These are phyloP conservation scores for Penicillium parvum DNA, from an alignment of 495 filamentous ascomycete species.

Conservation along the genomic window DNA sequence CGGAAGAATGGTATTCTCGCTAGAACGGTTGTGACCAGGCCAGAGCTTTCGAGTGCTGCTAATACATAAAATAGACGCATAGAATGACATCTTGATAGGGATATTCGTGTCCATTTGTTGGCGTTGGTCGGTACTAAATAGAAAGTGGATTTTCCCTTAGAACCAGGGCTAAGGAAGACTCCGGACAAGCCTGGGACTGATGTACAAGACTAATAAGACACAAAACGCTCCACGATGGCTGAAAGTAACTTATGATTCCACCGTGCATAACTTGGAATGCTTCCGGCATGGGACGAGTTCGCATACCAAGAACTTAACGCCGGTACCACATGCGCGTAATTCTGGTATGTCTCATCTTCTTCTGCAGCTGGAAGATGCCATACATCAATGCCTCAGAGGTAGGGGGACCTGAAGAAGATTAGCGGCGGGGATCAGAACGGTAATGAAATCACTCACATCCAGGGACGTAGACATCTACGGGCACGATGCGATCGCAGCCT, in stretches of 20 bases:
- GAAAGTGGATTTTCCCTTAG: background rate
- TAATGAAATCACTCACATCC: constrained; percentile 55
- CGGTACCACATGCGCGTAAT: constrained; percentile 53
- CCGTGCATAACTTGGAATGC: constrained; percentile 15
- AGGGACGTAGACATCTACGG: constrained; percentile 95
- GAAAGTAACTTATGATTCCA: constrained; percentile 17
- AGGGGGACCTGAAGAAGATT: constrained; percentile 54
- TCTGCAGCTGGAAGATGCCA: constrained; percentile 87
- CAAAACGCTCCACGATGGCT: constrained; percentile 20
- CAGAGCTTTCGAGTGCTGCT: too few relatives aligned
- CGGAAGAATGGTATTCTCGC: too few relatives aligned
- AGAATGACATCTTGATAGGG: too few relatives aligned
- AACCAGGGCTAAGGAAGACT: constrained; percentile 3
- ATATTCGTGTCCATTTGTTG: too few relatives aligned
- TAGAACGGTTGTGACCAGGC: too few relatives aligned
- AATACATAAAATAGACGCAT: too few relatives aligned
- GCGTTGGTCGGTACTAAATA: too few relatives aligned
- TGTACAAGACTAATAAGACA: constrained; percentile 25
- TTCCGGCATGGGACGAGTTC: constrained; percentile 11
- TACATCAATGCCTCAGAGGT: constrained; percentile 93
- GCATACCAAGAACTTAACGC: constrained; percentile 22
- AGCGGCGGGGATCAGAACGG: constrained; percentile 8
- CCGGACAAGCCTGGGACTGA: constrained; percentile 17
- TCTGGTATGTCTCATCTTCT: constrained; percentile 83
- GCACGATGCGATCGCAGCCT: constrained; percentile 90